Evolutionary conservation across 495 filamentous ascomycete species (phyloP).

Genomic region (Talaromyces wortmannii): DNA sequence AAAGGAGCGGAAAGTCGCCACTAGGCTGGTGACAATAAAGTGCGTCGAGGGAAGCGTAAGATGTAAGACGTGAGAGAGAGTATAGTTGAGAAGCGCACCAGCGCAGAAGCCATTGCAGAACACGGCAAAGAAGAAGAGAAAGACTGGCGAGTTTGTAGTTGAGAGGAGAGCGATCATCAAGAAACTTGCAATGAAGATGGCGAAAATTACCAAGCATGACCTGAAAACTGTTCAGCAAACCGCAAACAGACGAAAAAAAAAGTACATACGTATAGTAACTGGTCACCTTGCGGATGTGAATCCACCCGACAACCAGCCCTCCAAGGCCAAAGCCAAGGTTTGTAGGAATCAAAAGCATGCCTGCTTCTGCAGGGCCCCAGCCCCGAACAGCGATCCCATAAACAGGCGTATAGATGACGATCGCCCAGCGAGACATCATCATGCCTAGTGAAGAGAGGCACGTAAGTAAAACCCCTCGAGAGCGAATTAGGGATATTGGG

Average conservation of each 20-base stretch:
- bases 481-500: conserved; percentile 54
- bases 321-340: conserved; percentile 69
- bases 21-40: conserved; percentile 61
- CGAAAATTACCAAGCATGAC: conserved; percentile 45
- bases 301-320: conserved; percentile 58
- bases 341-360: conserved; percentile 66
- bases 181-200: conserved; percentile 46
- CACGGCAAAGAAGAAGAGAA: conserved; percentile 43
- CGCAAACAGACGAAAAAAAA: not conserved
- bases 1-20: conserved; percentile 68
- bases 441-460: conserved; percentile 62
- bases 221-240: conserved; percentile 15
- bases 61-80: conserved; percentile 66
- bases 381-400: conserved; percentile 65
- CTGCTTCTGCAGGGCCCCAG: conserved; percentile 58
- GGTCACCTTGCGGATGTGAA: conserved; percentile 61
- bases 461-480: conserved; percentile 57
- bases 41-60: conserved; percentile 54
- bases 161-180: conserved; percentile 42
- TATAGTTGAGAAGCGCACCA: conserved; percentile 69
- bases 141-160: conserved; percentile 33
- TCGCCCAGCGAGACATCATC: conserved; percentile 69
- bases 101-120: conserved; percentile 64
- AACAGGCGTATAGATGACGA: conserved; percentile 72
- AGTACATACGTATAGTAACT: conserved; percentile 52